Conservation (phyloP, 1,284 basidiomycete genomes). For the Malassezia restricta region DNA sequence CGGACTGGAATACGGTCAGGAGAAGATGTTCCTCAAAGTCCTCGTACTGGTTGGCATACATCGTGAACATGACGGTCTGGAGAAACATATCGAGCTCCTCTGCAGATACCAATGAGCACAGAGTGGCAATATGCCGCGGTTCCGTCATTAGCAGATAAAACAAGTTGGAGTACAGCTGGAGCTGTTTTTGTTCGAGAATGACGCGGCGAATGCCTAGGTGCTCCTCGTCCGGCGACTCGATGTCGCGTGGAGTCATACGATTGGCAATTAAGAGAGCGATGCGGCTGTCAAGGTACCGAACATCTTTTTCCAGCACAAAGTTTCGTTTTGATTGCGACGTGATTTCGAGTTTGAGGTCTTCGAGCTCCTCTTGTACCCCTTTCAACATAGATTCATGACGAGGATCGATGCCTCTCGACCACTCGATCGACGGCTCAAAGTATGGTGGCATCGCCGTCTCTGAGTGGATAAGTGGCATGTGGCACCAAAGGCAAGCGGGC, state of each 20-base stretch:
- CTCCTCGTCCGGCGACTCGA: slow-evolving; percentile 49
- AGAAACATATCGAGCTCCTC: slow-evolving; percentile 95
- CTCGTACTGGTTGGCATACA: slow-evolving; percentile 99
- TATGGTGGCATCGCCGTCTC: too few relatives aligned
- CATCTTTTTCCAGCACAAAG: slow-evolving; percentile 94
- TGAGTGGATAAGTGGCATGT: too few relatives aligned
- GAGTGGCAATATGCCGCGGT: slow-evolving; percentile 84
- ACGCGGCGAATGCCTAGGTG: background rate
- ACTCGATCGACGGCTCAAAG: too few relatives aligned
- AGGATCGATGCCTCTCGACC: background rate
- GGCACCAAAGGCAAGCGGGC: too few relatives aligned
- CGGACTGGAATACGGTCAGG: slow-evolving; percentile 96
- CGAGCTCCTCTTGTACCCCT: slow-evolving; percentile 80
- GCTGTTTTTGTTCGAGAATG: slow-evolving; percentile 64
- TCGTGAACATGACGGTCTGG: slow-evolving; percentile 99
- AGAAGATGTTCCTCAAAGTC: slow-evolving; percentile 94
- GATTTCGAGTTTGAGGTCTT: slow-evolving; percentile 92
- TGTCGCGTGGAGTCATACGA: slow-evolving; percentile 73
- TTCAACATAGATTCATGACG: background rate
- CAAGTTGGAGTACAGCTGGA: slow-evolving; percentile 90
- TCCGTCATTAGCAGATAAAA: slow-evolving; percentile 98
- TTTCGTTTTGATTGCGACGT: slow-evolving; percentile 98
- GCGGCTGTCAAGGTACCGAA: slow-evolving; percentile 90
- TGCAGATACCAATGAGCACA: slow-evolving; percentile 91
- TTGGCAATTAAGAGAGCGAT: slow-evolving; percentile 97